Percentiles rank a stretch among this genome's conserved stretches.
These are phyloP conservation scores for Apophysomyces elegans DNA, from an alignment of 371 early-diverging fungal genomes.

Conservation along the genomic window DNA sequence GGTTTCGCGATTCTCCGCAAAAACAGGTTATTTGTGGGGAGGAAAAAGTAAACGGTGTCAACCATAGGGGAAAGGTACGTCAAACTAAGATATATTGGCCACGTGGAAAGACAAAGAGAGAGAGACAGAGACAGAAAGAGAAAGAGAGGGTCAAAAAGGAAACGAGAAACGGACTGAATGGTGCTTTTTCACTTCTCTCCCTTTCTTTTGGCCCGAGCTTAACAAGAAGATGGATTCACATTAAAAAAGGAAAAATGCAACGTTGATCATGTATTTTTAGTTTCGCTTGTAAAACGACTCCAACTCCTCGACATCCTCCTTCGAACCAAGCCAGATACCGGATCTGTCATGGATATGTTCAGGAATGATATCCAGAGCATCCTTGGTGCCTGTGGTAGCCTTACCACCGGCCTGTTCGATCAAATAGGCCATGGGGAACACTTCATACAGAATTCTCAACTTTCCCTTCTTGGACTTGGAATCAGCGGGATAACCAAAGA, in stretches of 20 bases:
- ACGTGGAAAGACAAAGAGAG: no score
- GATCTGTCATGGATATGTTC: constrained; percentile 89
- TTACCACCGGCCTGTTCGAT: constrained; percentile 96
- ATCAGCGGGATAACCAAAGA: constrained; percentile 88
- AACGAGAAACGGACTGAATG: no score
- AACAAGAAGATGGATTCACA: not conserved
- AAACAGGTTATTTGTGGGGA: no score
- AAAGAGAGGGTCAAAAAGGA: no score
- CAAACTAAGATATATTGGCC: no score
- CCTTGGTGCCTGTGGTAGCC: constrained; percentile 81
- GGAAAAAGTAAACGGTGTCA: no score
- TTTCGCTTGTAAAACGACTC: constrained; percentile 58
- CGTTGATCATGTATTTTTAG: constrained; percentile 7
- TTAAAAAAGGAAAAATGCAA: constrained; percentile 10
- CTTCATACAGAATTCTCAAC: constrained; percentile 95
- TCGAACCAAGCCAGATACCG: constrained; percentile 91
- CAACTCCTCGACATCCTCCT: constrained; percentile 87
- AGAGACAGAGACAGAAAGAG: no score
- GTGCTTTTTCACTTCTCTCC: no score
- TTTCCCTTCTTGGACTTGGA: constrained; percentile 91
- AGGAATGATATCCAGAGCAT: constrained; percentile 90
- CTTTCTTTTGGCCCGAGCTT: not conserved
- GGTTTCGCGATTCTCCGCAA: no score
- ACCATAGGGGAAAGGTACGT: no score
- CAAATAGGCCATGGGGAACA: constrained; percentile 97